Evolutionary conservation across 768 basidiomycete species (phyloP).

Genomic region (Agaricus subrufescens): DNA sequence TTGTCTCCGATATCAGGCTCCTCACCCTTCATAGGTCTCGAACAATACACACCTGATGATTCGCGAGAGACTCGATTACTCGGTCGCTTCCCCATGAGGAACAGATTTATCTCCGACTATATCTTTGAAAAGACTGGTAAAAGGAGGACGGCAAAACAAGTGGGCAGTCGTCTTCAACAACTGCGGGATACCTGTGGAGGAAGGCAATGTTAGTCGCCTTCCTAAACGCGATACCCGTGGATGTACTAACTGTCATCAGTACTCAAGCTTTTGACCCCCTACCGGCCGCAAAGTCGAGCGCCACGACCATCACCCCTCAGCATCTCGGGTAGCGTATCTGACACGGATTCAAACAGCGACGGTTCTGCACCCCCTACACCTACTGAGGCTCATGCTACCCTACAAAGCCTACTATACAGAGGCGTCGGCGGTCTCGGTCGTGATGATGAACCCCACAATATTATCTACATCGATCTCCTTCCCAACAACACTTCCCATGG

Average conservation of each 20-base stretch:
- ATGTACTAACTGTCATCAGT: constrained; percentile 26
- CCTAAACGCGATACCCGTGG: neutral
- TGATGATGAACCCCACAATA: constrained; percentile 25
- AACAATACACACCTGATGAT: constrained; percentile 67
- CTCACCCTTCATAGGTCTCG: constrained; percentile 44
- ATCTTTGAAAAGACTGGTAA: constrained; percentile 68
- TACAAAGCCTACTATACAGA: constrained; percentile 26
- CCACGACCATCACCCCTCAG: constrained; percentile 2
- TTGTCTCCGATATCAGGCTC: neutral
- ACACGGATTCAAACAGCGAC: constrained; percentile 35
- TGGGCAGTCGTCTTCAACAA: constrained; percentile 77
- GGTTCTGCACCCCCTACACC: constrained; percentile 36
- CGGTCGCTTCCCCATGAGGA: constrained; percentile 74
- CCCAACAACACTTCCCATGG: constrained; percentile 20
- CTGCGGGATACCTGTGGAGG: constrained; percentile 71
- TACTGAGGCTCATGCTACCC: constrained; percentile 28
- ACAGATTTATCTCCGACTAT: constrained; percentile 77
- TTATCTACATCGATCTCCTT: constrained; percentile 45
- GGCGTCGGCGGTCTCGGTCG: constrained; percentile 22
- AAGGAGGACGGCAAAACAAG: constrained; percentile 71
- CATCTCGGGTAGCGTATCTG: constrained; percentile 19
- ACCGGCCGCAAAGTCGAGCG: constrained; percentile 22
- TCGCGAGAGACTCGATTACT: constrained; percentile 69
- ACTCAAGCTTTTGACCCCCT: constrained; percentile 40
- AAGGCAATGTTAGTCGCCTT: constrained; percentile 52